Evolutionary conservation across 1,284 basidiomycete species (phyloP), one percentile per base, ranked within the genome.

Genomic region (Athelia sp.): DNA sequence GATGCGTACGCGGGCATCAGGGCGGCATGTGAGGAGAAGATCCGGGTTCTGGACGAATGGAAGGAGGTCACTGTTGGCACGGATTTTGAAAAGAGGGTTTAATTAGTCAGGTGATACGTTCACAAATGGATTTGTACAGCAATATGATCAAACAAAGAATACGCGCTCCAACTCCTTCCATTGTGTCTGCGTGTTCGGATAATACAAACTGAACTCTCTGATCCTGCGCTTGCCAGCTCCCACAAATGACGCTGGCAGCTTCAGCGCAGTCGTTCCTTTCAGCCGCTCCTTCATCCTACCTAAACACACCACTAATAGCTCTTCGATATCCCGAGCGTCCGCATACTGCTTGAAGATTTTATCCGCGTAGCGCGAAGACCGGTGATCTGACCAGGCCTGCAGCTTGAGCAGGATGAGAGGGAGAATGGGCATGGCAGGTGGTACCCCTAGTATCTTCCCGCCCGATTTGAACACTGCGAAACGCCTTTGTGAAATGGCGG

Each of bases 301-400:
- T 29, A 29, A 13, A 29, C 26, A 29, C 13, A 29, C 26, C 13
- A 6, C 26, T 46, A 79, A 55, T 29, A 80, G 56, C 43, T 69
- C 63, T 13, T 63, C 56, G 42, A 80, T 68, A 56, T 79, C 77
- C 14, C 49, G 54, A 40, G 67, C 70, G 52, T 80, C 78, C 4
- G 63, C 53, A 22, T 64, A 58, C 51, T 73, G 65, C 58, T 77
- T 78, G 3, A 48, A 52, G 24, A 55, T 55, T 59, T 72, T 66
- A 43, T 70, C 57, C 2, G 35, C 17, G 26, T 67, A 61, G 3
- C 46, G 19, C 18, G 72, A 67, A 8, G 19, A n/a, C 6, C 36
- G 36, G 50, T 79, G 76, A 55, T 79, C 73, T 17, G 62, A 55
- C 78, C 78, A 81, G 1, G 66, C 76, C 51, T 75, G 70, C 3